These are phyloP conservation scores for Colletotrichum paranaense DNA, from an alignment of 2,329 filamentous ascomycete genomes.

Conservation along the genomic window DNA sequence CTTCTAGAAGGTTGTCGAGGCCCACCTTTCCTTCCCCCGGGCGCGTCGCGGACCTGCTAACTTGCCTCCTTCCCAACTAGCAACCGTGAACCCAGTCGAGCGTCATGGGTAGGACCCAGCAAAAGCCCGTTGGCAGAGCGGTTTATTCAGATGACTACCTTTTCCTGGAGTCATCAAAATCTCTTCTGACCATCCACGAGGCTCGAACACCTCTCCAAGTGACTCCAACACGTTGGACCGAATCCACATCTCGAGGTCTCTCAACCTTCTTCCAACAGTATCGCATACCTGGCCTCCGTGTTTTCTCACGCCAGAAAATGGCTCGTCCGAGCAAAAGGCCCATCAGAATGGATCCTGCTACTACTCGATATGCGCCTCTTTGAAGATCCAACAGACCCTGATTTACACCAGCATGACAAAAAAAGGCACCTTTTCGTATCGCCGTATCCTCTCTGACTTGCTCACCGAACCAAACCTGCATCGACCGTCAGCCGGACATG, in stretches of 20 bases:
- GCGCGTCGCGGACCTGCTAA: conserved; percentile 2
- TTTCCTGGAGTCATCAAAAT: background rate
- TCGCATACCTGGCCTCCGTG: background rate
- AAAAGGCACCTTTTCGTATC: background rate
- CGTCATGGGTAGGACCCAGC: conserved; percentile 12
- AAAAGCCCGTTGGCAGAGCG: conserved; percentile 1
- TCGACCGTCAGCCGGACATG: conserved; percentile 21
- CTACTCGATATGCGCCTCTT: conserved; percentile 13
- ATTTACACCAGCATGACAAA: conserved; percentile 14
- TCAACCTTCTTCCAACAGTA: background rate
- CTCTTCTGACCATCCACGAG: conserved; percentile 26
- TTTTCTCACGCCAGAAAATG: conserved; percentile 34
- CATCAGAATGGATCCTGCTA: conserved; percentile 24
- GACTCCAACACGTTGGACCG: conserved; percentile 13
- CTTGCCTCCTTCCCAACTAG: conserved; percentile 7
- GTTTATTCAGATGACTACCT: conserved; percentile 19
- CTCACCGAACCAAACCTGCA: background rate
- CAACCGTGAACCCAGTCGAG: conserved; percentile 4
- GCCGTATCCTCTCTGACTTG: background rate
- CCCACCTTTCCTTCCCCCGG: background rate
- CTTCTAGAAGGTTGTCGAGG: conserved; percentile 22
- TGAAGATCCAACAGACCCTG: conserved; percentile 19
- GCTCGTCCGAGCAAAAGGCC: conserved; percentile 31
- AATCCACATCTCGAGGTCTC: conserved; percentile 12
- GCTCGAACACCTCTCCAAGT: background rate